A percentile compares a stretch with the other conserved stretches of the same genome.
Conservation (phyloP, 805 yeast genomes). For the Cyberlindnera maritima region DNA sequence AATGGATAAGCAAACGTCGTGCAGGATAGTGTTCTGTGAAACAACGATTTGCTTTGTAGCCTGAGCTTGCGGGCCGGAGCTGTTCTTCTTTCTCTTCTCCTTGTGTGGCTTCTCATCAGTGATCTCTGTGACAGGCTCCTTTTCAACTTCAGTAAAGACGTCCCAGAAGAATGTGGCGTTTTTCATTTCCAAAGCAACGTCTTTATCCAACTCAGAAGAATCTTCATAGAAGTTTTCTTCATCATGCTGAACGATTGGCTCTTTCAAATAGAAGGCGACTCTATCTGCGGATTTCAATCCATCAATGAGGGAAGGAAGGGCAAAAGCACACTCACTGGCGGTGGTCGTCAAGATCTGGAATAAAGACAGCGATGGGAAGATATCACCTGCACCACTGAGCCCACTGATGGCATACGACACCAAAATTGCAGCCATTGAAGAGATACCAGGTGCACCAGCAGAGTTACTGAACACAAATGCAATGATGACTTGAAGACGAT, state of each 20-base stretch:
- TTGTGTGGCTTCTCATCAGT: too few species aligned
- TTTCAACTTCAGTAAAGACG: background rate
- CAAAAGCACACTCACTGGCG: conserved; percentile 58
- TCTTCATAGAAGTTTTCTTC: background rate
- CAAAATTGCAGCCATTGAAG: conserved; percentile 39
- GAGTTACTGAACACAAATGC: background rate
- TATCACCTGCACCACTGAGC: conserved; percentile 47
- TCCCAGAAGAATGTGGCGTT: background rate
- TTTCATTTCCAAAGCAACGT: background rate
- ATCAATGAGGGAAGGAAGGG: conserved; percentile 59
- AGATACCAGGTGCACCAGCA: background rate
- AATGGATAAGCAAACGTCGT: background rate
- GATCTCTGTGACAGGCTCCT: background rate
- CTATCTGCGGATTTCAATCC: conserved; percentile 56
- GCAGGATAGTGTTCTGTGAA: background rate
- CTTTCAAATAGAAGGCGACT: conserved; percentile 46
- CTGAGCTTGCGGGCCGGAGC: too few species aligned
- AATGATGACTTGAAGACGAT: conserved; percentile 4
- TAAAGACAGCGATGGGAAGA: conserved; percentile 64
- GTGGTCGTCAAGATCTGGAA: conserved; percentile 55
- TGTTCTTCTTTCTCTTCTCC: too few species aligned
- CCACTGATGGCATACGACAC: conserved; percentile 34
- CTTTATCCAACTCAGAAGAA: background rate
- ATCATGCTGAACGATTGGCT: background rate
- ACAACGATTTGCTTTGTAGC: background rate